A percentile compares a stretch with the other conserved stretches of the same genome.
Evolutionary conservation across 2,329 filamentous ascomycete species (phyloP).

Genomic region (Colletotrichum salicis): DNA sequence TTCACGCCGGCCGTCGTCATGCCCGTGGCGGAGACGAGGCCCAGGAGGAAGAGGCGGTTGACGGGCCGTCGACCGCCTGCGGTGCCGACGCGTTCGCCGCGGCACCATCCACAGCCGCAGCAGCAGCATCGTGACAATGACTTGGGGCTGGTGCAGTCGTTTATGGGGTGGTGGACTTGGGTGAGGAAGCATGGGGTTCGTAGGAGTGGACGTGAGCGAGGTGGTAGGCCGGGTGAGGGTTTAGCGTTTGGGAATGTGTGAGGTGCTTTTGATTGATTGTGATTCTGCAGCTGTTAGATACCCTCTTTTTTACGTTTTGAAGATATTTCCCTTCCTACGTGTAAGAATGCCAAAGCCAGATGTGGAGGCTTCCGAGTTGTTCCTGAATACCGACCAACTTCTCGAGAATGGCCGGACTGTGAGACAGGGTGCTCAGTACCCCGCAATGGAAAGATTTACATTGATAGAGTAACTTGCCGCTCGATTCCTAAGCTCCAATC

Average conservation of each 20-base stretch:
- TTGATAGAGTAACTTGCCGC: too few relatives aligned
- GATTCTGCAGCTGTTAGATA: not conserved
- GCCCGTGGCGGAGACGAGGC: conserved; percentile 18
- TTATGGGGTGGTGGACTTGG: conserved; percentile 12
- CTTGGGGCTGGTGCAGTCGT: not conserved
- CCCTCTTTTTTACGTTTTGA: not conserved
- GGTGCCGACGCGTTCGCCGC: not conserved
- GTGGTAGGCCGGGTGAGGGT: not conserved
- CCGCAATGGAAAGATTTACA: too few relatives aligned
- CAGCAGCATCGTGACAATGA: not conserved
- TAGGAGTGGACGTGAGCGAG: not conserved
- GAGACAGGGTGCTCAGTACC: too few relatives aligned
- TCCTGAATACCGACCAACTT: not conserved
- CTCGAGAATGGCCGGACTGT: too few relatives aligned
- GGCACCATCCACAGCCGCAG: not conserved
- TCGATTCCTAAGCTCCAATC: too few relatives aligned
- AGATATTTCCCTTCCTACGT: not conserved
- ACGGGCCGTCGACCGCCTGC: conserved; percentile 16
- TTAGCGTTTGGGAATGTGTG: conserved; percentile 1
- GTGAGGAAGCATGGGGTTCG: not conserved
- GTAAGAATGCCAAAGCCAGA: not conserved
- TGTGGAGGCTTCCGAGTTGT: not conserved
- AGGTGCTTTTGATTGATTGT: not conserved
- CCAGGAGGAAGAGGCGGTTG: conserved; percentile 33
- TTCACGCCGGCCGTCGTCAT: not conserved